phyloP scores from a whole-genome alignment of 2,329 filamentous ascomycete genomes.

The Xylariales sp. region DNA sequence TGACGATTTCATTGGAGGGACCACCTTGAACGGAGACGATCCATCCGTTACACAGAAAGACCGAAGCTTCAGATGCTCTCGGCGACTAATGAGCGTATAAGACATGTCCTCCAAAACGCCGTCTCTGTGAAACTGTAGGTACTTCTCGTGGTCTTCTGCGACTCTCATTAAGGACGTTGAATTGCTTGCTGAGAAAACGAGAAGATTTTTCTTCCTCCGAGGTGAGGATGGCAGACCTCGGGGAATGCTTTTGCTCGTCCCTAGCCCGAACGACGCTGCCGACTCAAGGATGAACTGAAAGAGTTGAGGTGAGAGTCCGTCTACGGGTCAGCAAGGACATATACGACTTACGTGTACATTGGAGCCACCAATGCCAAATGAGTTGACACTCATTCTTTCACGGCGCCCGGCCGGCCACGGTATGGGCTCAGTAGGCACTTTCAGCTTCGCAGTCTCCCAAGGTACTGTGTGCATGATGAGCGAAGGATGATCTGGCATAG shows the following conservation, averaged over 20 bases:
- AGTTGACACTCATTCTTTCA: background rate
- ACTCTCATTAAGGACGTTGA: background rate
- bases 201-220: background rate
- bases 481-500: background rate
- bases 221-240: background rate
- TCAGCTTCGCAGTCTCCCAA: background rate
- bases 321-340: no score
- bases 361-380: background rate
- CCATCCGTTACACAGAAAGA: background rate
- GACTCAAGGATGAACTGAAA: background rate
- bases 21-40: background rate
- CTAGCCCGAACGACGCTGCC: background rate
- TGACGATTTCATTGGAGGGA: background rate
- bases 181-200: constrained; percentile 3
- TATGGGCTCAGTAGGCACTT: background rate
- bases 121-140: background rate
- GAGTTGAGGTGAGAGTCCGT: no score
- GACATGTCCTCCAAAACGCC: background rate
- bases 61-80: background rate
- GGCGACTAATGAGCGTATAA: background rate
- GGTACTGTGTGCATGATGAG: background rate
- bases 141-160: background rate
- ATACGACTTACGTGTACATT: background rate
- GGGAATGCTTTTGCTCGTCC: background rate
- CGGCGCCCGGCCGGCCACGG: background rate